These are phyloP conservation scores for Diplotaxis tenuifolia DNA, from an alignment of 345 rosid genomes.

Conservation along the genomic window DNA sequence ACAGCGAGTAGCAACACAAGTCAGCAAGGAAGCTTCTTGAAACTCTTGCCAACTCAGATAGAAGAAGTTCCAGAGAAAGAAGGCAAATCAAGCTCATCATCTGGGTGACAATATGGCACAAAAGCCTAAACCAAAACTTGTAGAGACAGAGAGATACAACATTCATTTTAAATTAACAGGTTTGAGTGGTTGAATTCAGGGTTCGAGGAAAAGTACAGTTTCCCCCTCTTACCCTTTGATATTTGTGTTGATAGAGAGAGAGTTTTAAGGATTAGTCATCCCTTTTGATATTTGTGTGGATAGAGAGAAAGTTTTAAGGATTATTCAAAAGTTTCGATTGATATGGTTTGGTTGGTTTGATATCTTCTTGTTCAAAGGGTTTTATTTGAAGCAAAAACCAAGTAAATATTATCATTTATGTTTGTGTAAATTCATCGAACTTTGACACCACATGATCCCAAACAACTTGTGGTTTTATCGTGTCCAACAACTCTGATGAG, in stretches of 20 bases:
- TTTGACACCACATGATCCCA: background rate
- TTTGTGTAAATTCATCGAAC: background rate
- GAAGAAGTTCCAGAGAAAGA: constrained; percentile 55
- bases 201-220: constrained; percentile 19
- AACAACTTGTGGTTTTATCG: background rate
- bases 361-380: constrained; percentile 12
- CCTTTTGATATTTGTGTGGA: constrained; percentile 20
- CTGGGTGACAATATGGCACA: constrained; percentile 15
- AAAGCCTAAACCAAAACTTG: constrained; percentile 11
- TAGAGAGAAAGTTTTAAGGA: constrained; percentile 15
- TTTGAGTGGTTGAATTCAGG: background rate
- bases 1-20: constrained; percentile 43
- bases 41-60: constrained; percentile 61
- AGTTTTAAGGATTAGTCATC: constrained; percentile 9
- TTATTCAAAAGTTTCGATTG: constrained; percentile 4
- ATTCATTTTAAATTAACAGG: constrained; percentile 11
- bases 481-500: background rate
- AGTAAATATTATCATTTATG: constrained; percentile 15
- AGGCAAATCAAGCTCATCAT: constrained; percentile 44
- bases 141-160: background rate
- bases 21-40: constrained; percentile 72
- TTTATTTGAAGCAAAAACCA: constrained; percentile 4
- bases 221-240: background rate
- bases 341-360: constrained; percentile 1
- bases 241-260: constrained; percentile 23